Conservation (phyloP, 495 filamentous ascomycete genomes). For the Penicillium turbatum region DNA sequence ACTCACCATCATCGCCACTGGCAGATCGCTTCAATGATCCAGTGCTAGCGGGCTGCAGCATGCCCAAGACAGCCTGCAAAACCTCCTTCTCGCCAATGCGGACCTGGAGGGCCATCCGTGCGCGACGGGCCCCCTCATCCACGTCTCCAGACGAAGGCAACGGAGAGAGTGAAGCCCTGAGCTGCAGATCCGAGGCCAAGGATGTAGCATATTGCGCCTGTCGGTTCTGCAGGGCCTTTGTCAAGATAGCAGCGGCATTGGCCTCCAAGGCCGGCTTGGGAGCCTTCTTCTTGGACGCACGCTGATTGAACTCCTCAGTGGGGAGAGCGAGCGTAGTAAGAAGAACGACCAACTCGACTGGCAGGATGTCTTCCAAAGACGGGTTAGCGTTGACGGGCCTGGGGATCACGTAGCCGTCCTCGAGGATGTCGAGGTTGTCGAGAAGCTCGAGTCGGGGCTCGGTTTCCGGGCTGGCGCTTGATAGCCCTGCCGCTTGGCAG, state of each 20-base stretch:
- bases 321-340: slow-evolving; percentile 43
- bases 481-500: slow-evolving; percentile 45
- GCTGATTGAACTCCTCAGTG: slow-evolving; percentile 35
- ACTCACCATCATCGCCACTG: slow-evolving; percentile 26
- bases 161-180: slow-evolving; percentile 40
- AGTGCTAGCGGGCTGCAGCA: slow-evolving; percentile 27
- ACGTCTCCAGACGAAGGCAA: slow-evolving; percentile 16
- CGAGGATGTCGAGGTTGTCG: slow-evolving; percentile 46
- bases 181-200: slow-evolving; percentile 55
- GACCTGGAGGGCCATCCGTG: slow-evolving; percentile 68
- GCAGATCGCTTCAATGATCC: slow-evolving; percentile 28
- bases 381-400: slow-evolving; percentile 29
- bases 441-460: slow-evolving; percentile 46
- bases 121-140: slow-evolving; percentile 35
- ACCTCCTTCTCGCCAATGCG: slow-evolving; percentile 78
- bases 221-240: slow-evolving; percentile 29
- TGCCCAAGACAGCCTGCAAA: slow-evolving; percentile 44
- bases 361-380: slow-evolving; percentile 37
- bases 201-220: slow-evolving; percentile 56
- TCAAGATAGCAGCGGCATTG: slow-evolving; percentile 30
- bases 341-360: slow-evolving; percentile 48
- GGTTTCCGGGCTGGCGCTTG: slow-evolving; percentile 36
- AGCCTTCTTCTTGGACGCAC: slow-evolving; percentile 41
- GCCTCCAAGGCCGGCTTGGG: slow-evolving; percentile 38
- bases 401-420: slow-evolving; percentile 53